These are phyloP conservation scores for Ceratobasidium sp. DNA, from an alignment of 1,284 basidiomycete species.

Conservation along the genomic window DNA sequence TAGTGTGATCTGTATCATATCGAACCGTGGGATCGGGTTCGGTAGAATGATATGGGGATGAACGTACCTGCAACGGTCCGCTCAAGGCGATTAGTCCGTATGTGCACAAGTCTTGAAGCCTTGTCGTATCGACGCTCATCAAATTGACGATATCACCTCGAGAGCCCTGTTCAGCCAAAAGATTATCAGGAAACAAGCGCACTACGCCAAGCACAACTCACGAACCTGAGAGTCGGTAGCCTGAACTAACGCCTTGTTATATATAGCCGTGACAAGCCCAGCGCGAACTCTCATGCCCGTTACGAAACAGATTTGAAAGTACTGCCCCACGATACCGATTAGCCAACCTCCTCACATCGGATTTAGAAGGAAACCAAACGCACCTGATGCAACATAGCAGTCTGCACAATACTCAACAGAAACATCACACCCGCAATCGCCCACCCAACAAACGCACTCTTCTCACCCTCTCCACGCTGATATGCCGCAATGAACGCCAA, in stretches of 20 bases:
- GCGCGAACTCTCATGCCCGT: conserved; percentile 94
- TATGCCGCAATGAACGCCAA: conserved; percentile 87
- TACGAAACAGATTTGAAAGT: conserved; percentile 85
- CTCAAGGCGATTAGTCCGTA: conserved; percentile 81
- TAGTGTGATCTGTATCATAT: conserved; percentile 73
- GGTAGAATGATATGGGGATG: no score
- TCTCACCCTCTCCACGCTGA: conserved; percentile 60
- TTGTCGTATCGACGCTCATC: conserved; percentile 89
- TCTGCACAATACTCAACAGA: conserved; percentile 79
- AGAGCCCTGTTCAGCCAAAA: conserved; percentile 63
- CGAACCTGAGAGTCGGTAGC: conserved; percentile 76
- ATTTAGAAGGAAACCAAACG: conserved; percentile 38
- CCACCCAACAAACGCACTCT: conserved; percentile 71
- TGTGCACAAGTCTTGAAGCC: conserved; percentile 89
- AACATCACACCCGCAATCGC: conserved; percentile 87
- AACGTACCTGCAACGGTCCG: conserved; percentile 73
- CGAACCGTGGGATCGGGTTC: no score
- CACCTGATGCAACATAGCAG: conserved; percentile 87
- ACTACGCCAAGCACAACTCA: no score
- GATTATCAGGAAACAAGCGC: no score
- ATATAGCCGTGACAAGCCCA: conserved; percentile 88
- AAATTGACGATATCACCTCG: conserved; percentile 96
- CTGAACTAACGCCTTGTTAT: conserved; percentile 87
- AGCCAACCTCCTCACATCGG: no score
- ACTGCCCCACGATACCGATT: conserved; percentile 61